Conservation (phyloP, 228 moss, liverwort and hornwort species). For the Sphagnum fallax region DNA sequence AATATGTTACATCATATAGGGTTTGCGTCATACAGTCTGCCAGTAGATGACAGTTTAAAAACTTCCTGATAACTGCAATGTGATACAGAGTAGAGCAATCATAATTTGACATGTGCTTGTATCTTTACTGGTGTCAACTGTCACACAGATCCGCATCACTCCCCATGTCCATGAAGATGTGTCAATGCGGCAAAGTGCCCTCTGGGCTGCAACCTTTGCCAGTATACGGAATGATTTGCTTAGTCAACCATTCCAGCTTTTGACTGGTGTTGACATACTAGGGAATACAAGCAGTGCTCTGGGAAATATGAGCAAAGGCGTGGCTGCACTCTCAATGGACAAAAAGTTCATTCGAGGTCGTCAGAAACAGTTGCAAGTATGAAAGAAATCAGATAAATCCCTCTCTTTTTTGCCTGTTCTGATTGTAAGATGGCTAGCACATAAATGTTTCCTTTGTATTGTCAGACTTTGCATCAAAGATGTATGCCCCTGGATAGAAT, state of each 20-base stretch:
- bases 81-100: too few species aligned
- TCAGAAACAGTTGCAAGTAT: slow-evolving; percentile 50
- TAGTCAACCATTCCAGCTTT: slow-evolving; percentile 74
- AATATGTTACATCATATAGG: too few species aligned
- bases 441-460: too few species aligned
- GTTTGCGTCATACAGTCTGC: too few species aligned
- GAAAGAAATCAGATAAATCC: neutral
- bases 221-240: slow-evolving; percentile 87
- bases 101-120: too few species aligned
- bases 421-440: too few species aligned
- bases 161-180: slow-evolving; percentile 81
- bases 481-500: too few species aligned
- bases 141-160: slow-evolving; percentile 65
- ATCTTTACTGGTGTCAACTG: too few species aligned
- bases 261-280: slow-evolving; percentile 78
- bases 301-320: slow-evolving; percentile 94
- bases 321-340: slow-evolving; percentile 94
- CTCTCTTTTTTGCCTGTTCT: too few species aligned
- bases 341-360: slow-evolving; percentile 82
- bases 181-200: slow-evolving; percentile 80
- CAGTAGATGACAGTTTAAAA: too few species aligned
- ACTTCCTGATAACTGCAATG: too few species aligned
- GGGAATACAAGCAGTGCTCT: slow-evolving; percentile 93
- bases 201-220: slow-evolving; percentile 52
- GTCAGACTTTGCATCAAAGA: too few species aligned